Evolutionary conservation across 2,329 filamentous ascomycete species (phyloP).

Genomic region (Emydomyces testavorans): DNA sequence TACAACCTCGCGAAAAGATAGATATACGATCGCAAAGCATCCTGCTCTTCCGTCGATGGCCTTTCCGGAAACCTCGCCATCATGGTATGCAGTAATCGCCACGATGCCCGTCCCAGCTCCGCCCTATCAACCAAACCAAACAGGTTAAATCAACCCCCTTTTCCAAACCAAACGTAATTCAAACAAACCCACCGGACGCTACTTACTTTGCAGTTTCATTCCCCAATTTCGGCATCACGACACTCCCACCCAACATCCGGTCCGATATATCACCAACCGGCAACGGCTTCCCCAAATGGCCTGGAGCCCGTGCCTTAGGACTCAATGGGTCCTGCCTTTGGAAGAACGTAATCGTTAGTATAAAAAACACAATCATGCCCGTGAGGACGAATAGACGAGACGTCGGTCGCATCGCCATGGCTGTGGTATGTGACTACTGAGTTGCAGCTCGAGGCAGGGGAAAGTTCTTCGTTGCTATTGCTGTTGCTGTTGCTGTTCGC

Average conservation of each 20-base stretch:
- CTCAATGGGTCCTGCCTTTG: slow-evolving; percentile 27
- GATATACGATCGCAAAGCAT: slow-evolving; percentile 49
- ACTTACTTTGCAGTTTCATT: slow-evolving; percentile 40
- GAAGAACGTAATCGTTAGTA: slow-evolving; percentile 31
- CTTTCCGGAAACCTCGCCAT: slow-evolving; percentile 55
- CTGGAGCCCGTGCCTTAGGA: slow-evolving; percentile 32
- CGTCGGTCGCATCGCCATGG: slow-evolving; percentile 26
- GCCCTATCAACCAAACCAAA: slow-evolving; percentile 34
- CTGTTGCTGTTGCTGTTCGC: background rate
- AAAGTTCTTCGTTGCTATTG: background rate
- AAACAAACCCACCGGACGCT: background rate
- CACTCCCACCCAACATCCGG: slow-evolving; percentile 33
- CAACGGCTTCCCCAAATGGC: slow-evolving; percentile 28
- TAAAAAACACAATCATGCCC: slow-evolving; percentile 24
- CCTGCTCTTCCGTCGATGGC: slow-evolving; percentile 49
- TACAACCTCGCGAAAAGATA: slow-evolving; percentile 55
- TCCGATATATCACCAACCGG: slow-evolving; percentile 20
- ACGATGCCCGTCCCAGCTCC: slow-evolving; percentile 53
- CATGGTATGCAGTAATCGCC: slow-evolving; percentile 56
- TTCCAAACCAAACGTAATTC: background rate
- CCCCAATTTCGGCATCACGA: slow-evolving; percentile 38
- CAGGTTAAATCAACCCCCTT: background rate
- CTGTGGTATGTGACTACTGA: background rate
- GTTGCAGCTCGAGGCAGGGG: too few species aligned
- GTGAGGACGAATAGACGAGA: slow-evolving; percentile 29